These are phyloP conservation scores for Calonectria crousiana DNA, from an alignment of 2,329 filamentous ascomycete genomes.

Conservation along the genomic window DNA sequence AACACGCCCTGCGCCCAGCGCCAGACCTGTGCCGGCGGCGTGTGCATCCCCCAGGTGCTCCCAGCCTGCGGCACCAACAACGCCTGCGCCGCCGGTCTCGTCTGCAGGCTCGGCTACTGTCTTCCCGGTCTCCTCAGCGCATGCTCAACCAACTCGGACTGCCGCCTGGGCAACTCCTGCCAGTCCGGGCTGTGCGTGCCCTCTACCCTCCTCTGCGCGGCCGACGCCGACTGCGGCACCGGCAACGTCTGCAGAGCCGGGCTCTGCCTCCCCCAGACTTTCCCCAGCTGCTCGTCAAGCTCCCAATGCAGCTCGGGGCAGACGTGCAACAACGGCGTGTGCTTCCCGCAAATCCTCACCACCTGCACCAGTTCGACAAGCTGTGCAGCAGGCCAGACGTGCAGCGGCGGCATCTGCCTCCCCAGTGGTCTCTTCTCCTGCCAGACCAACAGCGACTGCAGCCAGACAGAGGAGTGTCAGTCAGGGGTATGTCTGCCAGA, in stretches of 20 bases:
- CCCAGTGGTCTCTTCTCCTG: slow-evolving; percentile 3
- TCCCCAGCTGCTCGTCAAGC: neutral
- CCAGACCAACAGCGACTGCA: neutral
- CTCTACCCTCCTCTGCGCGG: slow-evolving; percentile 5
- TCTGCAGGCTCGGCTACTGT: slow-evolving; percentile 18
- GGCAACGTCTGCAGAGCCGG: slow-evolving; percentile 14
- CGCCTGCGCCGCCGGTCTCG: slow-evolving; percentile 11
- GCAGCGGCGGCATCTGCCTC: slow-evolving; percentile 13
- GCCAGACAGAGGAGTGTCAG: neutral
- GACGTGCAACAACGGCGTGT: neutral
- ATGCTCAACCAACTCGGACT: slow-evolving; percentile 9
- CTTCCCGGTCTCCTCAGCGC: slow-evolving; percentile 13
- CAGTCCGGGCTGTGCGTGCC: slow-evolving; percentile 14
- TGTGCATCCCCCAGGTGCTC: slow-evolving; percentile 20
- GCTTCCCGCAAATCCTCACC: slow-evolving; percentile 12
- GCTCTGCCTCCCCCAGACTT: neutral
- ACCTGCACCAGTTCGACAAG: neutral
- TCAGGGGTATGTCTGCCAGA: slow-evolving; percentile 3
- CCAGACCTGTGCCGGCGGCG: slow-evolving; percentile 4
- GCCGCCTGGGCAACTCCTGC: slow-evolving; percentile 14
- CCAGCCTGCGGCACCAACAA: slow-evolving; percentile 9
- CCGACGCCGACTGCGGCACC: slow-evolving; percentile 6
- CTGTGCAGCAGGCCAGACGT: neutral
- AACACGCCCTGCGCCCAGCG: neutral
- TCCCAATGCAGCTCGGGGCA: neutral